Evolutionary conservation across 73 alveolate species (phyloP), one percentile per base, ranked within the genome.

Genomic region (Paramecium biaurelia): DNA sequence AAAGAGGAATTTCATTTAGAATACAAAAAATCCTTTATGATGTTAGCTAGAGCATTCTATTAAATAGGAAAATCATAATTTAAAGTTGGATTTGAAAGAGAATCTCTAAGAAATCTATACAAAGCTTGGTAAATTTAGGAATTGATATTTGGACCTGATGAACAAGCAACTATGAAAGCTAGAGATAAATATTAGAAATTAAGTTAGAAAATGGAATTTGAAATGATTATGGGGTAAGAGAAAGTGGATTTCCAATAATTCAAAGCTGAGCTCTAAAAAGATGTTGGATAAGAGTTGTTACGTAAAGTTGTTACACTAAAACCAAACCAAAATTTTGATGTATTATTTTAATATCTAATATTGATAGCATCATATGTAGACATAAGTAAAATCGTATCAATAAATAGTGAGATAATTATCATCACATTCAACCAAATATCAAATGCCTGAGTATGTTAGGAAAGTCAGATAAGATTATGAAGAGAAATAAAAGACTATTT

Each of bases 161-260:
- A 24, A 20, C 7, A 34, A 11, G 5, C 43, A n/a, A 23, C 90
- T n/a, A 76, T 76, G n/a, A 76, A 76, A n/a, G 41, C 59, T 7
- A 76, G 74, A 38, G 74, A 42, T 43, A 76, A 76, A 42, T 76
- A 76, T 43, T 24, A 76, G n/a, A 76, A 45, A 43, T 32, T 76
- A 76, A 76, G 90, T 76, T 43, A 76, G 15, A 76, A 76, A 30
- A 41, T 76, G 70, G 90, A 76, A 76, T 76, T 76, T 43, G 90
- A 76, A 28, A 76, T 76, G 90, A 28, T 76, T 9, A 76, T 76
- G 72, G 70, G 70, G 1, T 6, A 37, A 21, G 90, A 76, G 14
- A 21, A 38, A 76, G 53, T 76, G 7, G 90, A 76, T 76, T 76
- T 76, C n/a, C 47, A 45, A 11, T 21, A 76, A 43, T 76, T 76